Base-by-base conservation (phyloP, 2,329 filamentous ascomycete genomes). In the Venturiaceae sp. region DNA sequence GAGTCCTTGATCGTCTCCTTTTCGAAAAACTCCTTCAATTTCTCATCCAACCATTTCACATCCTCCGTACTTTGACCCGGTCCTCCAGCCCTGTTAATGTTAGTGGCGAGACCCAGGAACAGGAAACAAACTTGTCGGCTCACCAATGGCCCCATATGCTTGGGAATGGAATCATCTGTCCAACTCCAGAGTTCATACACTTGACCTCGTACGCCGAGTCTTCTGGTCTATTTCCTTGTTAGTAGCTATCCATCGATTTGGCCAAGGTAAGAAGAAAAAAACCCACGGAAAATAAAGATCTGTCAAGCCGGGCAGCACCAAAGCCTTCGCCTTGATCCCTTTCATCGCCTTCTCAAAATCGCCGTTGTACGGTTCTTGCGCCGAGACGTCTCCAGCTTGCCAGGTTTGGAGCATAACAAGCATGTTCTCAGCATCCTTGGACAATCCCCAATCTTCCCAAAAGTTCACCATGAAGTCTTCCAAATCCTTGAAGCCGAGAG, bases 281-380 rank as follows among this genome's bases (percentile, higher is more conserved):
- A 72, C 80, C 72, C 67, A 83, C 76, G 88, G 86, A 63, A 94
- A 92, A 67, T 92, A 92, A 4, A 92, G 75, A 67, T 92, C 89
- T 0, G 87, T 91, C 67, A 87, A 83, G 23, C 77, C 73, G 0
- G 89, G 88, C 14, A 92, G 69, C 3, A 92, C 85, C 44, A 92
- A 71, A 0, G 82, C 84, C 64, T 84, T 88, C 1, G 87, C 85
- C 67, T 86, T 87, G 69, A 92, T 90, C 2, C 76, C 79, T 52
- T 77, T 75, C 81, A 92, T 72, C 4, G 71, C 71, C 57, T 79
- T 78, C 60, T 80, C 78, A 62, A 90, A 86, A 62, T 87, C 73
- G 1, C 82, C 84, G 60, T 85, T 79, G 62, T 88, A 91, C 3
- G 83, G 84, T 58, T 83, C 77, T 65, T 90, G 86, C 5, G 80